phyloP scores from a whole-genome alignment of 306 rosid genomes.

The Cucurbita argyrosperma region DNA sequence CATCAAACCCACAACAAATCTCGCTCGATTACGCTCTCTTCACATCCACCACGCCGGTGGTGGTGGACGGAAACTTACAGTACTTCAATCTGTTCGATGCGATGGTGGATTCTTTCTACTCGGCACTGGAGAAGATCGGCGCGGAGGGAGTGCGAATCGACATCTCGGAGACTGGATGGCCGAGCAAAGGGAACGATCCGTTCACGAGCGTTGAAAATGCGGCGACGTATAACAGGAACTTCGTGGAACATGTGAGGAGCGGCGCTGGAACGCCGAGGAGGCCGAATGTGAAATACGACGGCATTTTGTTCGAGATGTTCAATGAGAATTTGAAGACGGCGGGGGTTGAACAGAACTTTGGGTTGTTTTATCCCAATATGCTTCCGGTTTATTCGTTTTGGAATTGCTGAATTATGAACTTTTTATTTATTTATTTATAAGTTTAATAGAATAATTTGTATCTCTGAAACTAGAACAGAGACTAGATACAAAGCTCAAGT shows the following conservation, averaged over 20 bases:
- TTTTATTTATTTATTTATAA: too few species aligned
- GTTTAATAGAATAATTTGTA: too few species aligned
- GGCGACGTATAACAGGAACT: slow-evolving; percentile 16
- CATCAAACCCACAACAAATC: neutral
- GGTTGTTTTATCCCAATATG: slow-evolving; percentile 22
- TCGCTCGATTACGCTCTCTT: slow-evolving; percentile 6
- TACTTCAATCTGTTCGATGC: slow-evolving; percentile 21
- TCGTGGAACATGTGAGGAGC: slow-evolving; percentile 1
- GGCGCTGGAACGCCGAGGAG: slow-evolving; percentile 23
- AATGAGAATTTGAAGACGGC: slow-evolving; percentile 22
- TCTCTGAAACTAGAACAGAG: too few species aligned
- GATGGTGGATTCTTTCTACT: slow-evolving; percentile 20
- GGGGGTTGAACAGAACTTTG: slow-evolving; percentile 29
- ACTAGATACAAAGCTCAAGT: too few species aligned
- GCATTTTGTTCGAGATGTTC: slow-evolving; percentile 24
- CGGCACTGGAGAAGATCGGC: slow-evolving; percentile 19
- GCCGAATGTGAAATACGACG: slow-evolving; percentile 3
- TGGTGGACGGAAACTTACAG: slow-evolving; percentile 4
- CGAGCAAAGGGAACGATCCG: slow-evolving; percentile 21
- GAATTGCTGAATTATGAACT: neutral
- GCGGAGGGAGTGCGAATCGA: neutral
- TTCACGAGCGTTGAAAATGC: slow-evolving; percentile 7
- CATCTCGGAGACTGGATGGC: slow-evolving; percentile 32
- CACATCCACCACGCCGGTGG: neutral
- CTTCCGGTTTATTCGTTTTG: slow-evolving; percentile 25